Conservation (phyloP, 2,329 filamentous ascomycete species). For the Ascochyta koolunga region DNA sequence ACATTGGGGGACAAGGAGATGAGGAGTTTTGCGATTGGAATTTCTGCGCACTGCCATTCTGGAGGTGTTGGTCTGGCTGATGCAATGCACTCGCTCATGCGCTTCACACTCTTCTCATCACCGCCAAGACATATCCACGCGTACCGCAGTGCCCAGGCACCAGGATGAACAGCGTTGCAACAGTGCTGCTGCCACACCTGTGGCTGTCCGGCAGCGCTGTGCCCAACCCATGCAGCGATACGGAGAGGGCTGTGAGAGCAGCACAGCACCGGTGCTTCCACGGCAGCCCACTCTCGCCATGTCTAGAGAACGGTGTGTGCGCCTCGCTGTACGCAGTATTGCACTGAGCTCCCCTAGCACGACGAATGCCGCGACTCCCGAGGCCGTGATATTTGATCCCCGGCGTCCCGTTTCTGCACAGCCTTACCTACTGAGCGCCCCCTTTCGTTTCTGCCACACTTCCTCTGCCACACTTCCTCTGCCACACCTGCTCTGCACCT, state of each 20-base stretch:
- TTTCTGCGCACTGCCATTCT: too few species aligned
- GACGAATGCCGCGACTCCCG: not conserved
- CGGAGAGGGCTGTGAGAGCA: not conserved
- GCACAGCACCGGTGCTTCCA: not conserved
- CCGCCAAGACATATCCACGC: slow-evolving; percentile 17
- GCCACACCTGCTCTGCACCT: not conserved
- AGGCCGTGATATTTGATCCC: not conserved
- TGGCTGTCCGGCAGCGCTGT: not conserved
- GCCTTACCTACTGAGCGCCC: not conserved
- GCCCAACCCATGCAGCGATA: not conserved
- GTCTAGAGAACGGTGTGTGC: not conserved
- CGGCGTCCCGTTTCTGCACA: not conserved
- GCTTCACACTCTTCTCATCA: not conserved
- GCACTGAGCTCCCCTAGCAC: not conserved
- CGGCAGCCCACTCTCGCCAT: not conserved
- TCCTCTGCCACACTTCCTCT: not conserved
- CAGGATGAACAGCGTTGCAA: slow-evolving; percentile 1
- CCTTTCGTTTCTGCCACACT: not conserved
- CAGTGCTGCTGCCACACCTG: slow-evolving; percentile 12
- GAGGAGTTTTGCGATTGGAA: not conserved
- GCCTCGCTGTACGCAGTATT: not conserved
- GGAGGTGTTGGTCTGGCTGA: not conserved
- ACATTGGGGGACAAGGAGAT: not conserved
- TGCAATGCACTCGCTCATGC: slow-evolving; percentile 5
- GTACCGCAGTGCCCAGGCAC: slow-evolving; percentile 20